Base-by-base conservation (phyloP, 495 filamentous ascomycete species). In the Tuber borchii region DNA sequence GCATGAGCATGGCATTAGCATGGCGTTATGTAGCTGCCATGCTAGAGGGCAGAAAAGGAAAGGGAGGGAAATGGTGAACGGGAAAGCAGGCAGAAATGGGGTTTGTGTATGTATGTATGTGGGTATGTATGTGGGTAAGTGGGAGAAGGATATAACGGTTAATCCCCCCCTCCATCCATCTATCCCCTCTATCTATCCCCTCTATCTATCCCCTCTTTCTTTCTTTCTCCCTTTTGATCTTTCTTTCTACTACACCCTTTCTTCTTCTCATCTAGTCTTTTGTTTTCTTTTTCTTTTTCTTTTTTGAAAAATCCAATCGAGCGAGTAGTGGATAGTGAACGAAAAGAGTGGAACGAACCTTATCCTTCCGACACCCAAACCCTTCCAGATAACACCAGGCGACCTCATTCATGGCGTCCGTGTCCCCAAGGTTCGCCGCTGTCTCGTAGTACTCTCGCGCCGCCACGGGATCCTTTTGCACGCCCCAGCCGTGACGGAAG, bases 401-500 rank as follows among this genome's bases (percentile, higher is more conserved):
- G 79, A 91, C 91, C 83, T 97, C 94, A 83, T 97, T 97, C 94
- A 97, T 97, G 69, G 95, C 96, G 86, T 99, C 95, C 56, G 92
- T 92, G 84, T 99, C 95, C 69, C 95, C 95, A 74, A 99, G 84
- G 78, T 98, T 97, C 61, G 95, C 95, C 37, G 95, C 95, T 42
- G 93, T 97, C 85, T 98, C 94, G 85, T 97, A 98, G 84, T 97
- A 98, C 87, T 95, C 89, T 83, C 89, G 91, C 44, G 95, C 96
- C 69, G 96, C 95, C 76, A 91, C 88, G 71, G 93, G 89, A 81
- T 99, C 95, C 83, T 93, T 94, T 76, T 88, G 87, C 56, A 97
- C 91, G 71, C 95, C 95, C 96, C 95, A 98, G 40, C 94, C 95
- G 84, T 98, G 90, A 65, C 96, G 91, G 86, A 97, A 98, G 83